Evolutionary conservation across 148 eudicot genomes (phyloP).

Genomic region (Vaccinium myrtillus): DNA sequence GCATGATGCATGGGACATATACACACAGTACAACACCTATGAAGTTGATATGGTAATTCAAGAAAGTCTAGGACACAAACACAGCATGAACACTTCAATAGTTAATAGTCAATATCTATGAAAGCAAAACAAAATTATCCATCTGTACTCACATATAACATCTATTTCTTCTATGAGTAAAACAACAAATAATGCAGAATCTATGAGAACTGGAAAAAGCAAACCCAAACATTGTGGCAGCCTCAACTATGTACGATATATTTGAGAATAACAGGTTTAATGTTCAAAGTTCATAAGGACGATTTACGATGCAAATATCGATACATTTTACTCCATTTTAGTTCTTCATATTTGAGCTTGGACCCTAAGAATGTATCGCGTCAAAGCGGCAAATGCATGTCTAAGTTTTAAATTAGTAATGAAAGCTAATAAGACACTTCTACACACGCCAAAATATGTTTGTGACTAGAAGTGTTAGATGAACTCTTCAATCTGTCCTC

Average conservation of each 20-base stretch:
- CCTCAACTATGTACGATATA: neutral
- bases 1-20: neutral
- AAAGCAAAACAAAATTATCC: neutral
- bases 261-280: neutral
- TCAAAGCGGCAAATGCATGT: neutral
- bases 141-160: neutral
- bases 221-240: neutral
- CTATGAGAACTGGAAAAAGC: neutral
- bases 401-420: neutral
- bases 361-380: neutral
- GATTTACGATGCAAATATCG: neutral
- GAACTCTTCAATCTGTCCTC: neutral
- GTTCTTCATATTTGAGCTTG: neutral
- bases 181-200: neutral
- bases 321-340: neutral
- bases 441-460: neutral
- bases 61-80: neutral
- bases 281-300: neutral
- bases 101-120: neutral
- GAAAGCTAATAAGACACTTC: neutral
- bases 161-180: neutral
- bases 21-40: neutral
- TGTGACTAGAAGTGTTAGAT: neutral
- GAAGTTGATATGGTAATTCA: neutral
- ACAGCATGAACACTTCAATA: neutral